Evolutionary conservation across 1,284 basidiomycete species (phyloP).

Genomic region (Leccinum solheimii): DNA sequence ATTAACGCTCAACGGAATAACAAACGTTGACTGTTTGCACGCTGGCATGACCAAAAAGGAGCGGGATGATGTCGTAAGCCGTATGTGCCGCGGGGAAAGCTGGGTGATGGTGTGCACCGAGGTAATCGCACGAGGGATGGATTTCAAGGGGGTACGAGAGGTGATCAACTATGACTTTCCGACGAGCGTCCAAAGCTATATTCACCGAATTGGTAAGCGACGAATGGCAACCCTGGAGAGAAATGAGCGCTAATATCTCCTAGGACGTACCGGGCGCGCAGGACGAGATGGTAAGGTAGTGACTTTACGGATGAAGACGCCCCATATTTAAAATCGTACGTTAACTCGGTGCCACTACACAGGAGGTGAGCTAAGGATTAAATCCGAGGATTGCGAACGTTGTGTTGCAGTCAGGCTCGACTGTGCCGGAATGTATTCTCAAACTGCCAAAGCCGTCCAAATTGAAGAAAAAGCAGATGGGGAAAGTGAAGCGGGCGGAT

Average conservation of each 20-base stretch:
- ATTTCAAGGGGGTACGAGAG: constrained; percentile 92
- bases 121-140: constrained; percentile 96
- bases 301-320: constrained; percentile 94
- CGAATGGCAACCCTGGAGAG: constrained; percentile 1
- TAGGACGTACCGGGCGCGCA: constrained; percentile 93
- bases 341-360: constrained; percentile 18
- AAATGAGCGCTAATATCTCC: constrained; percentile 4
- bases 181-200: constrained; percentile 89
- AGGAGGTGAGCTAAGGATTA: constrained; percentile 14
- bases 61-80: constrained; percentile 80
- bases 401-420: constrained; percentile 84
- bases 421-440: constrained; percentile 89
- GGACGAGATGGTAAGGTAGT: constrained; percentile 89
- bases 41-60: constrained; percentile 86
- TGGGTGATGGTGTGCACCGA: constrained; percentile 95
- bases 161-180: constrained; percentile 98
- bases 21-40: constrained; percentile 91
- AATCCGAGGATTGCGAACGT: constrained; percentile 86
- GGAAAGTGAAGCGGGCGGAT: constrained; percentile 80
- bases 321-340: constrained; percentile 86
- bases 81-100: constrained; percentile 85
- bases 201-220: constrained; percentile 84
- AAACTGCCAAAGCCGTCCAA: constrained; percentile 87
- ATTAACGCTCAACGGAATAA: constrained; percentile 78
- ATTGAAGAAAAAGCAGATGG: constrained; percentile 83